Evolutionary conservation across 768 basidiomycete species (phyloP).

Genomic region (Boletus reticulatus): DNA sequence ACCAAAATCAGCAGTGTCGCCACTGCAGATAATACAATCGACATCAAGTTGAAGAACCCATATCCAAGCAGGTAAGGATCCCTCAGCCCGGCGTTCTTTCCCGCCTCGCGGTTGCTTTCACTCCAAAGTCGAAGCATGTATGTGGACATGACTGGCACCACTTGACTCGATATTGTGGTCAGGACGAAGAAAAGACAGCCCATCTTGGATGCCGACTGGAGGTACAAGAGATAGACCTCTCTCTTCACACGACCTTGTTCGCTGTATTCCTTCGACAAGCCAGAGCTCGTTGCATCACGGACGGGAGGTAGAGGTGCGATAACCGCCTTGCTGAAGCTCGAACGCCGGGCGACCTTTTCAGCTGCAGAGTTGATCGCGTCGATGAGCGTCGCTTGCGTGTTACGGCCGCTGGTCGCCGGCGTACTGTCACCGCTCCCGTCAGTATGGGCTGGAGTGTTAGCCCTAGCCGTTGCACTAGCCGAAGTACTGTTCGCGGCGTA

Average conservation of each 20-base stretch:
- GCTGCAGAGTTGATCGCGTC: slow-evolving; percentile 34
- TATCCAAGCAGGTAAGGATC: slow-evolving; percentile 60
- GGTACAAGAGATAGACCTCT: slow-evolving; percentile 74
- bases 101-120: slow-evolving; percentile 65
- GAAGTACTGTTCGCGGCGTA: slow-evolving; percentile 44
- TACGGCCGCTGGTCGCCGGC: slow-evolving; percentile 18
- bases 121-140: slow-evolving; percentile 79
- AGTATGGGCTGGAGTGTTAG: slow-evolving; percentile 46
- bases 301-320: slow-evolving; percentile 42
- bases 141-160: slow-evolving; percentile 55
- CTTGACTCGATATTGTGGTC: slow-evolving; percentile 54
- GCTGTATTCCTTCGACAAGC: slow-evolving; percentile 64
- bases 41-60: slow-evolving; percentile 62
- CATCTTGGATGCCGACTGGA: slow-evolving; percentile 71
- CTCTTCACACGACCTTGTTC: slow-evolving; percentile 81
- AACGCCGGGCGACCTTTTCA: slow-evolving; percentile 57
- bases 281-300: slow-evolving; percentile 41
- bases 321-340: slow-evolving; percentile 57
- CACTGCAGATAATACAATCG: slow-evolving; percentile 51
- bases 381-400: slow-evolving; percentile 21
- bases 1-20: slow-evolving; percentile 73
- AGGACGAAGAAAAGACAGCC: slow-evolving; percentile 71
- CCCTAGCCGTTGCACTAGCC: slow-evolving; percentile 42
- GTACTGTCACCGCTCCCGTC: slow-evolving; percentile 26
- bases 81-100: slow-evolving; percentile 55